These are phyloP conservation scores for Singerocomus inundabilis DNA, from an alignment of 1,284 basidiomycete species.

Conservation along the genomic window DNA sequence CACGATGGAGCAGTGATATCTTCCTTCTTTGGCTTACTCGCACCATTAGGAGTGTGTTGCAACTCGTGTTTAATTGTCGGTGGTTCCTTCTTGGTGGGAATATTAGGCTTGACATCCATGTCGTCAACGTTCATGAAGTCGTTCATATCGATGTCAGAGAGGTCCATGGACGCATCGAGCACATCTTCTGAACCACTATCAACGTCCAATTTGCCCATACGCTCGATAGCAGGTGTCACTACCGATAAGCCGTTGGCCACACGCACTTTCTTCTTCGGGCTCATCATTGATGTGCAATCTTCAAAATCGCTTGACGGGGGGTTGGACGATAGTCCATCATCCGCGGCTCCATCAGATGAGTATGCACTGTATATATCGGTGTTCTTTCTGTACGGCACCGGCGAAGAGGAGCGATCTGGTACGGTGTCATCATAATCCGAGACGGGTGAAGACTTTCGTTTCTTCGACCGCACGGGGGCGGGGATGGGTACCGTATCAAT, in stretches of 20 bases:
- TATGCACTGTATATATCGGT: slow-evolving; percentile 36
- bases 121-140: slow-evolving; percentile 47
- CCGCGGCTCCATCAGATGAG: slow-evolving; percentile 59
- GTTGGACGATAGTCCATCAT: slow-evolving; percentile 39
- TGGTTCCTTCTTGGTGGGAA: slow-evolving; percentile 31
- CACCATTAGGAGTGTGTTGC: slow-evolving; percentile 15
- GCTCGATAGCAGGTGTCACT: slow-evolving; percentile 53
- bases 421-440: slow-evolving; percentile 35
- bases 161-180: slow-evolving; percentile 53
- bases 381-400: slow-evolving; percentile 30
- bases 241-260: slow-evolving; percentile 38
- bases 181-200: slow-evolving; percentile 49
- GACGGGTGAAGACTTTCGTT: slow-evolving; percentile 70
- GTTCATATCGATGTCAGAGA: slow-evolving; percentile 45
- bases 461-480: slow-evolving; percentile 46
- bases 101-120: slow-evolving; percentile 38
- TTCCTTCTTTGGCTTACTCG: slow-evolving; percentile 45
- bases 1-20: slow-evolving; percentile 58
- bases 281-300: slow-evolving; percentile 47
- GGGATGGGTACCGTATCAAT: slow-evolving; percentile 54
- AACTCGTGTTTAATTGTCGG: slow-evolving; percentile 31
- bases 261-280: slow-evolving; percentile 67
- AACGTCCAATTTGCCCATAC: slow-evolving; percentile 58
- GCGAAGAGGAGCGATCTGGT: slow-evolving; percentile 38
- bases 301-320: slow-evolving; percentile 49